Percentiles rank a stretch among this genome's conserved stretches.
Conservation (phyloP, 1,284 basidiomycete genomes). For the Ceraceosorus guamensis region DNA sequence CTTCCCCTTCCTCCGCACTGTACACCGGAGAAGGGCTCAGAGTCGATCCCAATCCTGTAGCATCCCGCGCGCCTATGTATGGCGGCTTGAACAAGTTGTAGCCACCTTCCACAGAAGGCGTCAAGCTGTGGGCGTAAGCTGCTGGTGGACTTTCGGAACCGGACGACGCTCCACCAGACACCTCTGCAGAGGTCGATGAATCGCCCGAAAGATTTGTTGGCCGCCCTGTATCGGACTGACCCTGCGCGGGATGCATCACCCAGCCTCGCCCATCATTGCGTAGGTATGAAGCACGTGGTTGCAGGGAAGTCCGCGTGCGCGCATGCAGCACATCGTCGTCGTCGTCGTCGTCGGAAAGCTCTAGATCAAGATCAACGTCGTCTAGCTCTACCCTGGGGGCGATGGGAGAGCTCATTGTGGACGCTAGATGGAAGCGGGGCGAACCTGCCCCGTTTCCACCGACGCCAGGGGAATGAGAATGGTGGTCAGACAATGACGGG, state of each 20-base stretch:
- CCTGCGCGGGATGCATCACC: constrained; percentile 13
- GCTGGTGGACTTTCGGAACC: too few species aligned
- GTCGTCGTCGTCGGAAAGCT: constrained; percentile 30
- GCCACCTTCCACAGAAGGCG: constrained; percentile 38
- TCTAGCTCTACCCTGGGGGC: constrained; percentile 10
- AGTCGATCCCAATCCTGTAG: constrained; percentile 1
- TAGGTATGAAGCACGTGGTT: constrained; percentile 4
- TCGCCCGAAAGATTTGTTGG: too few species aligned
- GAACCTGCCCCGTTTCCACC: too few species aligned
- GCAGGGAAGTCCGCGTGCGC: neutral
- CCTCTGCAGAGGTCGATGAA: neutral
- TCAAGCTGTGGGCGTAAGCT: constrained; percentile 12
- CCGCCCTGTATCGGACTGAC: too few species aligned
- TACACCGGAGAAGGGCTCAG: too few species aligned
- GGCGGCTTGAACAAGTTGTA: constrained; percentile 42
- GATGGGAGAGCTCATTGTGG: too few species aligned
- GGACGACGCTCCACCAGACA: too few species aligned
- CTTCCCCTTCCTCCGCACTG: too few species aligned
- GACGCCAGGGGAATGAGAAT: too few species aligned
- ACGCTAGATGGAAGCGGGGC: too few species aligned
- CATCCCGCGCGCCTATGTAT: constrained; percentile 10
- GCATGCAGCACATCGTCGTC: constrained; percentile 17
- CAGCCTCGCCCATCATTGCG: constrained; percentile 31
- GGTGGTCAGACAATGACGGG: too few species aligned
- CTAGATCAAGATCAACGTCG: constrained; percentile 26